These are phyloP conservation scores for Rutidosis leptorrhynchoides DNA, from an alignment of 129 eudicot genomes.

Conservation along the genomic window DNA sequence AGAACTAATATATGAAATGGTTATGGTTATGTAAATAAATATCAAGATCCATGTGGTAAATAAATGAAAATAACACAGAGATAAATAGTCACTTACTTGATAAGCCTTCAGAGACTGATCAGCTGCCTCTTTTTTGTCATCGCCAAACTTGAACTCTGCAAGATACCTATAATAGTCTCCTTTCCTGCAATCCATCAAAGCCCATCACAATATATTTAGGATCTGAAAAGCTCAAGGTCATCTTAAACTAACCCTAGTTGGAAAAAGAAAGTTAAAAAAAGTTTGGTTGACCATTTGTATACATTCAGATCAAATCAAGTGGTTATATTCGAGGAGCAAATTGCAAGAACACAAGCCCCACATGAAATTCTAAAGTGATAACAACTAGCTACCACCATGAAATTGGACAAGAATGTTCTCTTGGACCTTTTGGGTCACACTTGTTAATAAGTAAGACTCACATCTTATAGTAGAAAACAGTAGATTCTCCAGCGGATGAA, in stretches of 20 bases:
- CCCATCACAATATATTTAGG: constrained; percentile 13
- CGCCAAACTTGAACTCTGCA: constrained; percentile 55
- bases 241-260: neutral
- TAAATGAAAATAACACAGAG: neutral
- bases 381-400: constrained; percentile 3
- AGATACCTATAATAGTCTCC: constrained; percentile 59
- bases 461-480: constrained; percentile 65
- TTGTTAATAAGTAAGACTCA: constrained; percentile 21
- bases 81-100: constrained; percentile 28
- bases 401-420: constrained; percentile 17
- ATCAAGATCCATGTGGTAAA: neutral
- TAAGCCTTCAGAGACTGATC: constrained; percentile 59
- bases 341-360: constrained; percentile 17
- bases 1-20: neutral
- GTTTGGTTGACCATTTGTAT: no score
- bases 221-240: neutral
- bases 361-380: constrained; percentile 8
- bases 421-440: neutral
- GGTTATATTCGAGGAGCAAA: no score
- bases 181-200: constrained; percentile 40
- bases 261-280: no score
- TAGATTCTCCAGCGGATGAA: constrained; percentile 53
- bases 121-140: constrained; percentile 57
- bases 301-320: no score
- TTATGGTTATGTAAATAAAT: neutral